These are phyloP conservation scores for Articulospora tetracladia DNA, from an alignment of 495 filamentous ascomycete genomes.

Conservation along the genomic window DNA sequence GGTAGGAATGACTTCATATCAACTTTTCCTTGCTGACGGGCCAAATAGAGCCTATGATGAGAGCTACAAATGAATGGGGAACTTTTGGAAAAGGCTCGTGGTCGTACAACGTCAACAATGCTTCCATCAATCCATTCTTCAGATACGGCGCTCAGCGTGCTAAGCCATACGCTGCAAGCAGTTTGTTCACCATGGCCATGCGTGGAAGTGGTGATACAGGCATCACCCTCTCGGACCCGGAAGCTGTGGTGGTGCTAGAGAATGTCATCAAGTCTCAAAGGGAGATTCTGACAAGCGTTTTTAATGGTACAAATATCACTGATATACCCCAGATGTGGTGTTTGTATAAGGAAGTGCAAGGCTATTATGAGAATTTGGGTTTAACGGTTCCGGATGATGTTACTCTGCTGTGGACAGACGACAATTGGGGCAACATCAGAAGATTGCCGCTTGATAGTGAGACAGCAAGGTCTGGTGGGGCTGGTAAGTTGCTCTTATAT, in stretches of 20 bases:
- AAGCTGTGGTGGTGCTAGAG: conserved; percentile 56
- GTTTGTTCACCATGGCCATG: conserved; percentile 70
- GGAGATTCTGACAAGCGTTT: conserved; percentile 49
- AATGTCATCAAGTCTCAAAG: conserved; percentile 57
- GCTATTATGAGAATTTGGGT: conserved; percentile 57
- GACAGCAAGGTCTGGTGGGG: conserved; percentile 55
- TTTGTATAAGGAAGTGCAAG: conserved; percentile 68
- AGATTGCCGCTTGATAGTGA: conserved; percentile 61
- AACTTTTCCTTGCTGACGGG: neutral
- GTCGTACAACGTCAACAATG: conserved; percentile 64
- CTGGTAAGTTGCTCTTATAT: conserved; percentile 26
- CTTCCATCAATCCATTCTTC: conserved; percentile 62
- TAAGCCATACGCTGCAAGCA: conserved; percentile 58
- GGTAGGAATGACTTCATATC: conserved; percentile 1
- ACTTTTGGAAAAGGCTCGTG: conserved; percentile 50
- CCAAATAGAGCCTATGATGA: conserved; percentile 61
- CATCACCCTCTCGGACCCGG: conserved; percentile 46
- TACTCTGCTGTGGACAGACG: conserved; percentile 71
- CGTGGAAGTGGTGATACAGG: conserved; percentile 64
- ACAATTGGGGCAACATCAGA: conserved; percentile 70
- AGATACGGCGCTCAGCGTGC: conserved; percentile 60
- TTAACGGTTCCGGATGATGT: conserved; percentile 68
- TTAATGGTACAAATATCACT: conserved; percentile 45
- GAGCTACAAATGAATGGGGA: conserved; percentile 66
- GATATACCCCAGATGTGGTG: conserved; percentile 70